Conservation (phyloP, 495 filamentous ascomycete genomes). For the Podospora pseudocomata region DNA sequence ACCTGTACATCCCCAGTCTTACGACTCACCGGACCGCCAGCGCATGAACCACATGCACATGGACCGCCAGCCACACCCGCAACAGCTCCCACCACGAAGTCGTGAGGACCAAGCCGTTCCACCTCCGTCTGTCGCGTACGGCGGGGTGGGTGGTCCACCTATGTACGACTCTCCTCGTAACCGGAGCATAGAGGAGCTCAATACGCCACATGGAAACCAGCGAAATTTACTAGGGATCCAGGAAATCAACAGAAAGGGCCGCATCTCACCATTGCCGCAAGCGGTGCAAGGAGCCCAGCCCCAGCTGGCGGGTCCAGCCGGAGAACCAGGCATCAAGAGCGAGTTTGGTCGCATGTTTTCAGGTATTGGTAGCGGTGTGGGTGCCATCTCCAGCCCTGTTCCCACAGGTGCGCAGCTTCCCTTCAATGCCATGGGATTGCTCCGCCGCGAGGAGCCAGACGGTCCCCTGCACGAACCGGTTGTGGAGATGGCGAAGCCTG, state of each 20-base stretch:
- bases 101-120: slow-evolving; percentile 39
- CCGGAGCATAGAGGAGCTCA: slow-evolving; percentile 57
- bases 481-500: slow-evolving; percentile 28
- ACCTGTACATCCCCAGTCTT: slow-evolving; percentile 36
- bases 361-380: slow-evolving; percentile 82
- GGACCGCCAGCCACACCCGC: slow-evolving; percentile 36
- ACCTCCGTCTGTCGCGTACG: slow-evolving; percentile 44
- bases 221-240: slow-evolving; percentile 55
- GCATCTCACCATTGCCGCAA: slow-evolving; percentile 78
- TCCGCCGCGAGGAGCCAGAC: slow-evolving; percentile 47
- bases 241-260: slow-evolving; percentile 62
- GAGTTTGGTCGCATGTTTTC: slow-evolving; percentile 90
- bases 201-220: slow-evolving; percentile 42
- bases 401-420: slow-evolving; percentile 46
- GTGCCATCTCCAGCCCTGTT: slow-evolving; percentile 54
- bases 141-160: slow-evolving; percentile 30
- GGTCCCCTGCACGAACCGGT: slow-evolving; percentile 34
- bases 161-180: slow-evolving; percentile 41
- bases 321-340: slow-evolving; percentile 82
- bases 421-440: slow-evolving; percentile 37
- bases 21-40: slow-evolving; percentile 50
- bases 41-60: slow-evolving; percentile 35
- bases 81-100: slow-evolving; percentile 26
- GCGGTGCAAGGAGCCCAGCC: slow-evolving; percentile 89
- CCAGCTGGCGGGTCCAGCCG: slow-evolving; percentile 66